Evolutionary conservation across 805 yeast genomes (phyloP).

Genomic region (Pachysolen tannophilus): DNA sequence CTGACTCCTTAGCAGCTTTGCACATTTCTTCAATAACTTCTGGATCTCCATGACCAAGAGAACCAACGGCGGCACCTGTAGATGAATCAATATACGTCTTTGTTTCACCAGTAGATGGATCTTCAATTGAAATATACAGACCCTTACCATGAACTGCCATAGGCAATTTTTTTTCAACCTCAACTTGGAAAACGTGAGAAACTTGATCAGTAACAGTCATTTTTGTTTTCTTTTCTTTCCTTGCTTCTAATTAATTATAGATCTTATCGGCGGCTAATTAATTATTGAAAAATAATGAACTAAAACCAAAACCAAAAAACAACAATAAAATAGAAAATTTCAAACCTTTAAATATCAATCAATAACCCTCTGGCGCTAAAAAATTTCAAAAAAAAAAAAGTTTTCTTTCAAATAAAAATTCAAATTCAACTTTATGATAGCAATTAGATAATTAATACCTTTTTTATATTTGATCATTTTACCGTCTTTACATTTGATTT

Average conservation of each 20-base stretch:
- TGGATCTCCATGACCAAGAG: conserved; percentile 29
- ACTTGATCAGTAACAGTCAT: conserved; percentile 19
- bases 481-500: too few relatives aligned
- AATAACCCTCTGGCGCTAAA: too few relatives aligned
- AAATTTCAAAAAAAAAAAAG: too few relatives aligned
- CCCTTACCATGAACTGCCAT: conserved; percentile 35
- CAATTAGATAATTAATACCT: too few relatives aligned
- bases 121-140: conserved; percentile 24
- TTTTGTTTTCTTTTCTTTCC: neutral
- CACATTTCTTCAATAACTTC: conserved; percentile 25
- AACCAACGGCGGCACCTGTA: conserved; percentile 36
- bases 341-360: too few relatives aligned
- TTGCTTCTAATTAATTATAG: neutral
- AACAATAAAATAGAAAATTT: too few relatives aligned
- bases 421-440: too few relatives aligned
- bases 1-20: conserved; percentile 20
- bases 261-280: too few relatives aligned
- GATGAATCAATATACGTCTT: conserved; percentile 26
- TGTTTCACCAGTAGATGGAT: conserved; percentile 26
- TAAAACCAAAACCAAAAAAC: too few relatives aligned
- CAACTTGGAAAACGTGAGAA: conserved; percentile 36
- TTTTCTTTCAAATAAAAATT: too few relatives aligned
- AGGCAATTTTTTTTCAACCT: conserved; percentile 28
- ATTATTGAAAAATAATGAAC: too few relatives aligned
- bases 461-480: too few relatives aligned